Conservation (phyloP, 306 rosid species). For the Senna siamea region DNA sequence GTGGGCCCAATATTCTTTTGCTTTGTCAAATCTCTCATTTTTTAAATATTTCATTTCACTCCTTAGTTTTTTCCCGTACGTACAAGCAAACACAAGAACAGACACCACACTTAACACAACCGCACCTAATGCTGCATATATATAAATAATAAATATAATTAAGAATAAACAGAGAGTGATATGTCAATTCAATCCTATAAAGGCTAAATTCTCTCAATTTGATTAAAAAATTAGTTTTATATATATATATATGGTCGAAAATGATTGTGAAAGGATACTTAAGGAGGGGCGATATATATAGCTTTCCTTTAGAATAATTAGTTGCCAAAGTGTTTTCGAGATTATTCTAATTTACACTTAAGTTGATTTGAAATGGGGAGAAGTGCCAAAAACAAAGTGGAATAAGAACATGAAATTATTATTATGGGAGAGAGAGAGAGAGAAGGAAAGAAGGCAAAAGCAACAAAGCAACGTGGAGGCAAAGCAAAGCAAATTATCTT, state of each 20-base stretch:
- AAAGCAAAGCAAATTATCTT: slow-evolving; percentile 25
- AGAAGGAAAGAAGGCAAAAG: not conserved
- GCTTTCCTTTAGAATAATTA: too few relatives aligned
- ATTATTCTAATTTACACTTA: slow-evolving; percentile 1
- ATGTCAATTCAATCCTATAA: too few relatives aligned
- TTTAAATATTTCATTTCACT: too few relatives aligned
- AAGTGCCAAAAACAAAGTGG: slow-evolving; percentile 36
- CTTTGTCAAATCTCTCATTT: slow-evolving; percentile 5
- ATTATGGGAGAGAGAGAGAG: not conserved
- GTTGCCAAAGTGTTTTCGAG: slow-evolving; percentile 1
- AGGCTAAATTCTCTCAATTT: too few relatives aligned
- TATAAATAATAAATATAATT: too few relatives aligned
- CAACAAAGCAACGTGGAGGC: slow-evolving; percentile 32
- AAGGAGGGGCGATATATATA: too few relatives aligned
- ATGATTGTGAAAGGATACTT: too few relatives aligned
- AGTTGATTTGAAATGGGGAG: slow-evolving; percentile 30
- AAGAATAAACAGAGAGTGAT: too few relatives aligned
- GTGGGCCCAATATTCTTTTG: slow-evolving; percentile 50
- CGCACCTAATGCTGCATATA: too few relatives aligned
- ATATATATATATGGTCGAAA: too few relatives aligned
- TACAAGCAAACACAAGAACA: not conserved
- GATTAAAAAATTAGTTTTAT: too few relatives aligned
- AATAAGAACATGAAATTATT: slow-evolving; percentile 1
- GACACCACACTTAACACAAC: not conserved
- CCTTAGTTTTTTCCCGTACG: not conserved